phyloP scores from a whole-genome alignment of 257 asterid genomes.

The Petrea volubilis region DNA sequence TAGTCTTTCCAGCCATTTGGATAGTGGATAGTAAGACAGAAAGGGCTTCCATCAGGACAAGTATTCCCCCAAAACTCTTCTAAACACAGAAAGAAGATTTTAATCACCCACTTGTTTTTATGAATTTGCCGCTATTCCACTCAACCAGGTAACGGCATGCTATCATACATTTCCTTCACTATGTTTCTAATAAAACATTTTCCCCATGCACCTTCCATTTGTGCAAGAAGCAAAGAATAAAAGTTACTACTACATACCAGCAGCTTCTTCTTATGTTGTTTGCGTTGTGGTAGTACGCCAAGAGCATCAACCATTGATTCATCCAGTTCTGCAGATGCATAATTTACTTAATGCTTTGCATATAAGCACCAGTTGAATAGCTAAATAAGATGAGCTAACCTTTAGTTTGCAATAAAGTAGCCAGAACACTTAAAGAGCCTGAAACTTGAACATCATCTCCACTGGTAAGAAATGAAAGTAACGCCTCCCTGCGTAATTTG shows the following conservation, averaged over 20 bases:
- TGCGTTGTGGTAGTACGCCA: constrained; percentile 96
- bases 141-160: not conserved
- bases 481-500: constrained; percentile 67
- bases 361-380: constrained; percentile 28
- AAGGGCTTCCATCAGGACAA: constrained; percentile 10
- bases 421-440: constrained; percentile 83
- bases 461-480: constrained; percentile 74
- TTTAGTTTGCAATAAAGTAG: constrained; percentile 93
- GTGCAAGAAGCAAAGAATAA: constrained; percentile 15
- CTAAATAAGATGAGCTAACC: constrained; percentile 45
- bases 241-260: constrained; percentile 59
- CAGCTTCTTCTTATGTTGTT: constrained; percentile 88
- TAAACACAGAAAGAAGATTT: not conserved
- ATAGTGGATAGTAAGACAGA: not conserved
- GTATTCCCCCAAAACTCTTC: constrained; percentile 14
- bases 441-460: constrained; percentile 91
- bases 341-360: constrained; percentile 24
- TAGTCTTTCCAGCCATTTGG: constrained; percentile 12
- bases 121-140: not conserved
- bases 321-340: constrained; percentile 71
- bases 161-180: not conserved
- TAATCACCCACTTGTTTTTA: constrained; percentile 1
- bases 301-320: constrained; percentile 96
- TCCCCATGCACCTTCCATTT: not conserved
- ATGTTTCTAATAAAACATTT: not conserved